Evolutionary conservation across 768 basidiomycete genomes (phyloP), one percentile per base, ranked within the genome.

Genomic region (Omphalotus guepiniiformis): DNA sequence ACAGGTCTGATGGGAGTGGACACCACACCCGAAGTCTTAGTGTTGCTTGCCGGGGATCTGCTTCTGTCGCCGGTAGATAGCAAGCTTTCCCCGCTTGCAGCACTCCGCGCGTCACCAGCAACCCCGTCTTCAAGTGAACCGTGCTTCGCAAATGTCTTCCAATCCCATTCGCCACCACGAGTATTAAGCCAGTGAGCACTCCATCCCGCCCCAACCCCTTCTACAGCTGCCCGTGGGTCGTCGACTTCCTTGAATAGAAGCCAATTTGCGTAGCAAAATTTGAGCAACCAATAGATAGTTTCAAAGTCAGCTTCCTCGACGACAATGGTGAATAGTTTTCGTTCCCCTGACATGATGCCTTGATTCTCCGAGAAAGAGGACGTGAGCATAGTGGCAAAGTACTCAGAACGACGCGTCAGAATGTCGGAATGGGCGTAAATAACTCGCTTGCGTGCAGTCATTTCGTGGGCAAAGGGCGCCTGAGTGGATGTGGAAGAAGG

Each of bases 381-480:
- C 18, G 75, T 66, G 9, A 90, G 72, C 78, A 89, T 84, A 1
- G 83, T 85, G 4, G 79, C 73, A 54, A 89, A 88, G 57, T 89
- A 90, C 51, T 88, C 87, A 12, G 85, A 85, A n/a, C 87, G 71
- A 9, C 77, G 73, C 39, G 67, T 79, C 18, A 90, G 73, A 42
- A 91, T 85, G 54, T 88, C 85, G 6, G 83, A 83, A 59, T 90
- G 88, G 1, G 86, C 87, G 58, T 86, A 90, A 30, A 91, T 77
- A 27, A 82, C 62, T 29, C 88, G 75, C 58, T 88, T 90, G 8
- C 88, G 75, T 6, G 82, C 85, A 2, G 74, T 73, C 1, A 69
- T 73, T 18, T 70, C 72, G 27, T 70, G 42, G 4, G 67, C 59
- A 49, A 74, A 72, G 0, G 71, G 64, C 1, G 73, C 70, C 39